These are phyloP conservation scores for Saccharomycopsis fibuligera DNA, from an alignment of 805 yeast species.

Conservation along the genomic window DNA sequence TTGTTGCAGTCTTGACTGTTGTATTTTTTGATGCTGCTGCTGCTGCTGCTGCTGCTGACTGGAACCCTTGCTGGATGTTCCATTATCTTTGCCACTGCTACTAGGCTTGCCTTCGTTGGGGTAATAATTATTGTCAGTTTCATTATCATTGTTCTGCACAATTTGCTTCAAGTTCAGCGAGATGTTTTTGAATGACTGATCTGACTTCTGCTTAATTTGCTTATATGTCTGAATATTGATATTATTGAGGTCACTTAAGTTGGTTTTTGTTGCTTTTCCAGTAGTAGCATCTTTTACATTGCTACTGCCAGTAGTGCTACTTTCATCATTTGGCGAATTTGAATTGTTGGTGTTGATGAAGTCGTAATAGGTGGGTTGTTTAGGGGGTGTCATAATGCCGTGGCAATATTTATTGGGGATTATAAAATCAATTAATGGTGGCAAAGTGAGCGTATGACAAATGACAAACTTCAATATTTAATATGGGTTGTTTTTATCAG, in stretches of 20 bases:
- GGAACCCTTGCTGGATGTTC: too few species aligned
- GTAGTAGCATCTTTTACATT: background rate
- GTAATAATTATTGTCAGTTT: too few species aligned
- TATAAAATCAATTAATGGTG: too few species aligned
- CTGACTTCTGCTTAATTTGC: constrained; percentile 4
- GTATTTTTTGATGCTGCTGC: too few species aligned
- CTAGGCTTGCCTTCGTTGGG: background rate
- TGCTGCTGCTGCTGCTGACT: too few species aligned
- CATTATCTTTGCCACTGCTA: background rate
- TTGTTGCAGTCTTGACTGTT: too few species aligned
- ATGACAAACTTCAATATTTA: too few species aligned
- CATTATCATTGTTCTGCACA: background rate
- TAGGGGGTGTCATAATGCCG: background rate
- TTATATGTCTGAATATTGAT: too few species aligned
- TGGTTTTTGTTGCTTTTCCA: background rate
- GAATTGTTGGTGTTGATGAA: constrained; percentile 1
- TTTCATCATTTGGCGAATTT: background rate
- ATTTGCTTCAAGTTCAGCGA: background rate
- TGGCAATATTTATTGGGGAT: background rate
- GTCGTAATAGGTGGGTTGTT: constrained; percentile 2
- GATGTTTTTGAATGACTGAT: background rate
- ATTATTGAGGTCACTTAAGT: too few species aligned
- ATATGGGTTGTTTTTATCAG: too few species aligned
- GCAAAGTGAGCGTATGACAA: too few species aligned
- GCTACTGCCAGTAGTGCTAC: background rate